phyloP scores from a whole-genome alignment of 2,329 filamentous ascomycete genomes.

The Dothistroma septosporum region DNA sequence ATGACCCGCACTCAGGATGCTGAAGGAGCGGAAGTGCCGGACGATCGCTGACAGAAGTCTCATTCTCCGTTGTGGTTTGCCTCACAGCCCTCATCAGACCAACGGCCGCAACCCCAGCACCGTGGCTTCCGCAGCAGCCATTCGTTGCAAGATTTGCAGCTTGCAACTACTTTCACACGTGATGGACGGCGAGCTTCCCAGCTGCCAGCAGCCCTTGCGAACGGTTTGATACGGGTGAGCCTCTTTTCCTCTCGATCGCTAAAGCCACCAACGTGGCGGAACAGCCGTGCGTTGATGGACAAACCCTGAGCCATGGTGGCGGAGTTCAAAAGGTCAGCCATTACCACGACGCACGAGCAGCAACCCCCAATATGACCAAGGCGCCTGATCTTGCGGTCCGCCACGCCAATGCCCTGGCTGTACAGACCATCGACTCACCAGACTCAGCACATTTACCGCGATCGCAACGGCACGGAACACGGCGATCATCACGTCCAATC shows the following conservation, averaged over 20 bases:
- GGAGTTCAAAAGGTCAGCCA: neutral
- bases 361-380: neutral
- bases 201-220: neutral
- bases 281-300: neutral
- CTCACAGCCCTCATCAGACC: neutral
- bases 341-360: neutral
- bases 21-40: neutral
- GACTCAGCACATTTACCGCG: neutral
- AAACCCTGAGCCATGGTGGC: neutral
- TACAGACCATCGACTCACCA: neutral
- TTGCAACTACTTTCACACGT: neutral
- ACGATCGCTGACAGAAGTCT: neutral
- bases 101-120: neutral
- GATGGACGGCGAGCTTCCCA: neutral
- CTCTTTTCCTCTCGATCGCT: neutral
- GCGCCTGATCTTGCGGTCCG: neutral
- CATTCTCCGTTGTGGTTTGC: neutral
- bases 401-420: neutral
- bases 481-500: neutral
- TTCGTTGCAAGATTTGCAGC: neutral
- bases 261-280: neutral
- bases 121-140: neutral
- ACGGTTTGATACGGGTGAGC: neutral
- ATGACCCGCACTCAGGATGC: neutral
- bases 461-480: conserved; percentile 1